Evolutionary conservation across 345 rosid genomes (phyloP).

Genomic region (Geranium brycei): DNA sequence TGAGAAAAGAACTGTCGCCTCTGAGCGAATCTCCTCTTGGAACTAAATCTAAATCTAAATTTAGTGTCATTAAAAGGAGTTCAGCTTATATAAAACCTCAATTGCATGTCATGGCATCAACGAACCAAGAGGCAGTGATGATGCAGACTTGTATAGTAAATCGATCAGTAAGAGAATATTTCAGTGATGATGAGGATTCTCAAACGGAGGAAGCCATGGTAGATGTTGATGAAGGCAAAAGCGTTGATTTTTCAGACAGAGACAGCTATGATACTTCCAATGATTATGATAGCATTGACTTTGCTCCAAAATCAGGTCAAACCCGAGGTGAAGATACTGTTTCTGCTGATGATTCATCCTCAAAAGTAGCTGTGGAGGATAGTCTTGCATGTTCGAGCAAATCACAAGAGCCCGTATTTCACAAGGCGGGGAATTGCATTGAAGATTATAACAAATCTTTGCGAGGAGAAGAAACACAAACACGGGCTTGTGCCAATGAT

Average conservation of each 20-base stretch:
- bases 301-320: constrained; percentile 6
- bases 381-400: constrained; percentile 14
- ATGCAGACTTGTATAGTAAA: constrained; percentile 21
- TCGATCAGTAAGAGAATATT: constrained; percentile 22
- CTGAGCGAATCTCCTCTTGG: constrained; percentile 17
- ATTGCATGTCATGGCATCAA: constrained; percentile 20
- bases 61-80: constrained; percentile 15
- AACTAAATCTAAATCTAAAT: constrained; percentile 20
- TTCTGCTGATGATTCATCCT: constrained; percentile 8
- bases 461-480: constrained; percentile 21
- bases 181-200: constrained; percentile 8
- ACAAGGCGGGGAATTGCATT: constrained; percentile 16
- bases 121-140: constrained; percentile 22
- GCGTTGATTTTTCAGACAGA: constrained; percentile 21
- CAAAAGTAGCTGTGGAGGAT: constrained; percentile 14
- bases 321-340: constrained; percentile 9
- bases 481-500: constrained; percentile 9
- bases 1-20: constrained; percentile 25
- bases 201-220: no score
- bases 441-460: constrained; percentile 27
- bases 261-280: constrained; percentile 10
- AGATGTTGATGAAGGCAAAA: constrained; percentile 1
- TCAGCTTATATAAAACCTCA: constrained; percentile 21
- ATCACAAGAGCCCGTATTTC: constrained; percentile 18
- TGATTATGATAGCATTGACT: constrained; percentile 17